These are phyloP conservation scores for Penicillium capsulatum DNA, from an alignment of 2,329 filamentous ascomycete genomes.

Conservation along the genomic window DNA sequence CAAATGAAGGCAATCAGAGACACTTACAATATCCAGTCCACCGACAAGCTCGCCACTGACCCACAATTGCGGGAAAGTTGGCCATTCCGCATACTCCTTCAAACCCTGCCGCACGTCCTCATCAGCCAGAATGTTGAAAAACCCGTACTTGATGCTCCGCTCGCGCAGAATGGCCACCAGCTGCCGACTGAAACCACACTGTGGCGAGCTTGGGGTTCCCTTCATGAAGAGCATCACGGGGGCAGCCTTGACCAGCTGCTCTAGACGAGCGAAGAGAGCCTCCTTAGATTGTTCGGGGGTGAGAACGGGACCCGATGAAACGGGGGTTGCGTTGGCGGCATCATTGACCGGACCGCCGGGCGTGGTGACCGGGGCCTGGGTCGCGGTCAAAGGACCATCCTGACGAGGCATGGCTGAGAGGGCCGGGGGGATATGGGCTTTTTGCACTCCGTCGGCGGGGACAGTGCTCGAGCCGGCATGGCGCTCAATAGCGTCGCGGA, in stretches of 20 bases:
- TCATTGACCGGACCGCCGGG: slow-evolving; percentile 21
- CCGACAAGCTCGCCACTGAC: slow-evolving; percentile 85
- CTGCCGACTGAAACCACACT: slow-evolving; percentile 91
- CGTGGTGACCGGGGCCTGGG: slow-evolving; percentile 24
- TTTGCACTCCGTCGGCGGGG: slow-evolving; percentile 24
- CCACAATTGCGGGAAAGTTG: slow-evolving; percentile 94
- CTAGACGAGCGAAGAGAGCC: slow-evolving; percentile 75
- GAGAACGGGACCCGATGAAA: slow-evolving; percentile 21
- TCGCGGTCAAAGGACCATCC: slow-evolving; percentile 28
- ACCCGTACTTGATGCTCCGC: slow-evolving; percentile 89
- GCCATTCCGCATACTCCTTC: slow-evolving; percentile 98
- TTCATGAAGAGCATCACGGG: slow-evolving; percentile 99
- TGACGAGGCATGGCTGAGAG: slow-evolving; percentile 40
- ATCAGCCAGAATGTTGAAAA: slow-evolving; percentile 98
- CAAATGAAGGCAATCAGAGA: neutral
- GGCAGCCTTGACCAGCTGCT: slow-evolving; percentile 85
- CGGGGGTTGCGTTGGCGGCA: slow-evolving; percentile 22
- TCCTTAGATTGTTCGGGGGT: slow-evolving; percentile 64
- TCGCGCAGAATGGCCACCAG: slow-evolving; percentile 82
- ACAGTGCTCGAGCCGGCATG: slow-evolving; percentile 55
- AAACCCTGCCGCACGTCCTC: slow-evolving; percentile 94
- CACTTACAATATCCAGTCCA: slow-evolving; percentile 87
- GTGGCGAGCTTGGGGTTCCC: slow-evolving; percentile 79
- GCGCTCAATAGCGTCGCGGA: slow-evolving; percentile 79
- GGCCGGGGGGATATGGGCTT: slow-evolving; percentile 39